A percentile compares a stretch with the other conserved stretches of the same genome.
These are phyloP conservation scores for Samsoniella hepiali DNA, from an alignment of 2,329 filamentous ascomycete species.

Conservation along the genomic window DNA sequence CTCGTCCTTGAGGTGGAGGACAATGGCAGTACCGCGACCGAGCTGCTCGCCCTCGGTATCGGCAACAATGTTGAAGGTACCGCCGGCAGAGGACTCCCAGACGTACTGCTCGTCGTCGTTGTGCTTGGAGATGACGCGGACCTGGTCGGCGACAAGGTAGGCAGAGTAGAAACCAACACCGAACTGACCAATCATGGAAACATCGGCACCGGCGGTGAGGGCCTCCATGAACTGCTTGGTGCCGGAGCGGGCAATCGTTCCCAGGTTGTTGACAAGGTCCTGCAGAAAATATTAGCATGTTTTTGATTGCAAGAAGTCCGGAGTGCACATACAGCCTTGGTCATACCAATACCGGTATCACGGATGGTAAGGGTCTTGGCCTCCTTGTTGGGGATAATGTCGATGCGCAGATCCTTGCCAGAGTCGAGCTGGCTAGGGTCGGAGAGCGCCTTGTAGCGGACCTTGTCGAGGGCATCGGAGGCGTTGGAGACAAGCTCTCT, in stretches of 20 bases:
- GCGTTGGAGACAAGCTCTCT: conserved; percentile 98
- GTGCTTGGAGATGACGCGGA: conserved; percentile 96
- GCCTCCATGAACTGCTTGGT: conserved; percentile 99
- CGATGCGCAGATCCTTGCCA: conserved; percentile 96
- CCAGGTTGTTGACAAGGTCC: conserved; percentile 99
- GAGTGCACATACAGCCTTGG: conserved; percentile 81
- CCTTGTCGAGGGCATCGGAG: conserved; percentile 99
- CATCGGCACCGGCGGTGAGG: conserved; percentile 94
- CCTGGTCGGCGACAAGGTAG: conserved; percentile 96
- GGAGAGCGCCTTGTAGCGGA: conserved; percentile 96
- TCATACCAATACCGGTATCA: conserved; percentile 99
- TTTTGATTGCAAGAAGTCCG: background rate
- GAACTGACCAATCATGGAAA: conserved; percentile 99
- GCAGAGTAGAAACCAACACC: conserved; percentile 99
- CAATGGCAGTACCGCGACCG: conserved; percentile 94
- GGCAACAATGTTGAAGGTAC: conserved; percentile 88
- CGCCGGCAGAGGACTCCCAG: conserved; percentile 97
- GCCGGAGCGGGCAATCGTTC: conserved; percentile 97
- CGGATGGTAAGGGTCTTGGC: conserved; percentile 96
- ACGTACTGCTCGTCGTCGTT: conserved; percentile 99
- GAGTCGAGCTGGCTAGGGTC: conserved; percentile 96
- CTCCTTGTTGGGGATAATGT: conserved; percentile 97
- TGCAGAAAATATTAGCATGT: conserved; percentile 42
- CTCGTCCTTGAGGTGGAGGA: conserved; percentile 99
- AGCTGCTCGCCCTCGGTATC: conserved; percentile 90